phyloP scores from a whole-genome alignment of 371 early-diverging fungal genomes.

The Syncephalastrum racemosum region DNA sequence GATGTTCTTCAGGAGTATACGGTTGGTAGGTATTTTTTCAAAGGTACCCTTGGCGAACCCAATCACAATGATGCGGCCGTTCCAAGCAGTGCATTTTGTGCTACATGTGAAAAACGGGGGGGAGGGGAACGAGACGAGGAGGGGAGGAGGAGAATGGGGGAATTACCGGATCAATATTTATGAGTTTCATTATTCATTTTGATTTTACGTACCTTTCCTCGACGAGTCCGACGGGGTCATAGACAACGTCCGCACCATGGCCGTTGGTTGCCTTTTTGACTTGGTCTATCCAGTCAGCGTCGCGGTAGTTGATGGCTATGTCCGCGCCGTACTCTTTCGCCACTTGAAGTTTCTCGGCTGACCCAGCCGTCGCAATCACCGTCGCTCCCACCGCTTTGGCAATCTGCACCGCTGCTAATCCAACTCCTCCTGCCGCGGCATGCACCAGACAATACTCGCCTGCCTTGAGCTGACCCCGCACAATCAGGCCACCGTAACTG shows the following conservation, averaged over 20 bases:
- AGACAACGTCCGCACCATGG: constrained; percentile 70
- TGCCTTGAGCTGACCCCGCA: constrained; percentile 60
- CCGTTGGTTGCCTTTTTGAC: constrained; percentile 68
- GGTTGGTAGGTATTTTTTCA: constrained; percentile 77
- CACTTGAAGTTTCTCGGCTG: constrained; percentile 67
- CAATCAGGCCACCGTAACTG: constrained; percentile 68
- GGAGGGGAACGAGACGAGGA: no score
- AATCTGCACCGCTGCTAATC: constrained; percentile 64
- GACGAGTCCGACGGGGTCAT: constrained; percentile 78
- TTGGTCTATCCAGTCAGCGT: constrained; percentile 66
- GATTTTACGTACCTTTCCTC: constrained; percentile 54
- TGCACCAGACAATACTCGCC: constrained; percentile 70
- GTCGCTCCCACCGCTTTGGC: constrained; percentile 74
- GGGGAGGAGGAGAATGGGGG: no score
- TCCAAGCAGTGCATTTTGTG: constrained; percentile 75
- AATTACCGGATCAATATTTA: no score
- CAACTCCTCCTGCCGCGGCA: constrained; percentile 78
- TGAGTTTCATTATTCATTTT: no score
- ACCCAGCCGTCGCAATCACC: constrained; percentile 82
- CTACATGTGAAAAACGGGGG: constrained; percentile 12
- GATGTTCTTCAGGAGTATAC: constrained; percentile 78
- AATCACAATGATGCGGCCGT: constrained; percentile 77
- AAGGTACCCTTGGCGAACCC: constrained; percentile 85
- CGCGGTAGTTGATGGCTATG: constrained; percentile 73
- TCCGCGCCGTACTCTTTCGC: constrained; percentile 74